A percentile compares a stretch with the other conserved stretches of the same genome.
Evolutionary conservation across 1,284 basidiomycete species (phyloP).

Genomic region (Phlebopus sp.): DNA sequence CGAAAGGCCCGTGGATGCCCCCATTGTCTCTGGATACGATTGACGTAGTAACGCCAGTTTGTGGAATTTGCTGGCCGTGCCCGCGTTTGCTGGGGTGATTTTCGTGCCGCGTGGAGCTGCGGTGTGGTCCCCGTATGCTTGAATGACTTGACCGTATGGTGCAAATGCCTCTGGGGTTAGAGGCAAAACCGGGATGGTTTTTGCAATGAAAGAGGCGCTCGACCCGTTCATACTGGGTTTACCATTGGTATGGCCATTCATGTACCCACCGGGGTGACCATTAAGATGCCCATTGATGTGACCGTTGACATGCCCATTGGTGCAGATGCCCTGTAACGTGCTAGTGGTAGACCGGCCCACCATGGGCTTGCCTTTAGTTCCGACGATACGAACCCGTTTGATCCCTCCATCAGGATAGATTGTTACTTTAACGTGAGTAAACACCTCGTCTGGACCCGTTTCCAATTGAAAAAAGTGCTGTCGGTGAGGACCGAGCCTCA

Average conservation of each 20-base stretch:
- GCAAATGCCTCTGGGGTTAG: constrained; percentile 81
- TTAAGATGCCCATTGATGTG: too few species aligned
- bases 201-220: constrained; percentile 16
- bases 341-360: constrained; percentile 9
- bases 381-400: constrained; percentile 86
- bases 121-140: constrained; percentile 71
- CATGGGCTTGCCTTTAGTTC: constrained; percentile 48
- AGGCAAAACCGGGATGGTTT: constrained; percentile 63
- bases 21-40: constrained; percentile 55
- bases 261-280: too few species aligned
- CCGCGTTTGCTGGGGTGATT: constrained; percentile 82
- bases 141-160: constrained; percentile 83
- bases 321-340: background rate
- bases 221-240: constrained; percentile 2
- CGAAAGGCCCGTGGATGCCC: constrained; percentile 66
- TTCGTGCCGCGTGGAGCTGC: constrained; percentile 65
- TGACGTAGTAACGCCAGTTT: constrained; percentile 69
- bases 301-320: too few species aligned
- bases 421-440: constrained; percentile 84
- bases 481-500: constrained; percentile 85
- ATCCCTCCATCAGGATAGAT: constrained; percentile 96
- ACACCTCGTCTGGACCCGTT: constrained; percentile 54
- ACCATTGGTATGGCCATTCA: constrained; percentile 6
- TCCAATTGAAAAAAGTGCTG: constrained; percentile 88
- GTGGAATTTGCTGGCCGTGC: constrained; percentile 88